These are phyloP conservation scores for Komagataella pseudopastoris DNA, from an alignment of 805 yeast genomes.

Conservation along the genomic window DNA sequence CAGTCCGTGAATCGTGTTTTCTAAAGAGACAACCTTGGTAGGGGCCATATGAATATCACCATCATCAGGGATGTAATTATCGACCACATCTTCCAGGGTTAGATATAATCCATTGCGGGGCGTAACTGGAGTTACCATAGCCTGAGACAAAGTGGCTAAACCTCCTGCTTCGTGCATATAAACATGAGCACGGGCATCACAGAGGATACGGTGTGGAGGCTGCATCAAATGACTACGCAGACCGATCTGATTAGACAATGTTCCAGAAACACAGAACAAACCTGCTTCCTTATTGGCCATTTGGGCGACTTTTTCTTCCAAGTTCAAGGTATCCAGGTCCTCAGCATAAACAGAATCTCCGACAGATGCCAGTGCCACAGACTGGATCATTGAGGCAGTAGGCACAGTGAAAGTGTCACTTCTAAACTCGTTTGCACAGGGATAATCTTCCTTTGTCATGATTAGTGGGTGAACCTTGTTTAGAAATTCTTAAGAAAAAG, in stretches of 20 bases:
- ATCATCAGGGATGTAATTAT: slow-evolving; percentile 51
- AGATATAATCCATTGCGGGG: slow-evolving; percentile 68
- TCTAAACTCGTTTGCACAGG: slow-evolving; percentile 35
- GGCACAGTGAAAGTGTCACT: slow-evolving; percentile 92
- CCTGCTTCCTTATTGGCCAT: slow-evolving; percentile 75
- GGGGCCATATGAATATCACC: slow-evolving; percentile 86
- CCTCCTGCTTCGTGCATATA: slow-evolving; percentile 86
- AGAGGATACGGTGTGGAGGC: slow-evolving; percentile 77
- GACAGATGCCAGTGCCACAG: slow-evolving; percentile 39
- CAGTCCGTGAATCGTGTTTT: slow-evolving; percentile 80
- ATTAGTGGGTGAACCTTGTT: background rate
- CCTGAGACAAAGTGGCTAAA: slow-evolving; percentile 75
- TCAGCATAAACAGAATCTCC: slow-evolving; percentile 91
- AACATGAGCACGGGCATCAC: slow-evolving; percentile 81
- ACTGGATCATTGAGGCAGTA: slow-evolving; percentile 53
- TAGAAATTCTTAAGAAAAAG: background rate
- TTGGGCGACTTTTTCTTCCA: slow-evolving; percentile 52
- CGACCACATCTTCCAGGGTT: slow-evolving; percentile 67
- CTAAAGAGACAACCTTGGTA: slow-evolving; percentile 71
- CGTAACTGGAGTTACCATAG: slow-evolving; percentile 75
- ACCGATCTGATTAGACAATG: slow-evolving; percentile 81
- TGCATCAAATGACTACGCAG: slow-evolving; percentile 60
- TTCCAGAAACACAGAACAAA: slow-evolving; percentile 77
- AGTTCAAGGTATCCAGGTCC: slow-evolving; percentile 51
- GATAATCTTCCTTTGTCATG: background rate